Evolutionary conservation across 139 green algal species (phyloP), one percentile per base, ranked within the genome.

Genomic region (Chlamydomonas incerta): DNA sequence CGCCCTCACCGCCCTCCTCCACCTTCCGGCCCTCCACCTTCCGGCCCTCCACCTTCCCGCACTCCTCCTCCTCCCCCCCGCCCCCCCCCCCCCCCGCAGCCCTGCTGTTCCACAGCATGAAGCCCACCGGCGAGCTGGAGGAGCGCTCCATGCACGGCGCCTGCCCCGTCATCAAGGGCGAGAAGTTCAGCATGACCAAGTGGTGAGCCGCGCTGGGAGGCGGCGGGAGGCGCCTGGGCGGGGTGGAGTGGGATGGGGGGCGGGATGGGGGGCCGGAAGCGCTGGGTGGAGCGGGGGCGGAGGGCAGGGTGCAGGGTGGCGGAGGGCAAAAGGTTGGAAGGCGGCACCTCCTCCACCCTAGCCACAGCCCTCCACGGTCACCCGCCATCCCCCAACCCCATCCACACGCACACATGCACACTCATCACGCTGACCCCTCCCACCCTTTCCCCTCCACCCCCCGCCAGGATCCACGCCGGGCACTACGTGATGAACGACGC

Each of bases 141-240:
- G 76, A 90, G 75, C 81, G 86, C 35, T 92, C 87, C 41, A 90
- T 95, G 90, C 93, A 96, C 80, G 92, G 83, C 37, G 93, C 91
- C 34, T 96, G 93, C 90, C 93, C 93, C 18, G 93, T 96, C 23
- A 81, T 96, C 55, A 62, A 50, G 55, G 63, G 79, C 11, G 84
- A 85, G 74, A 82, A 83, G 73, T 75, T 82, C 66, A 72, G 68
- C 74, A 84, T 82, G 62, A 88, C 72, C 63, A 81, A 80, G 72
- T 87, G 81, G 71, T 87, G 81, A 17, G 80, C n/a, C n/a, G n/a
- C n/a, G n/a, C n/a, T n/a, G n/a, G n/a, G n/a, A n/a, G n/a, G n/a
- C n/a, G n/a, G n/a, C n/a, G n/a, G n/a, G n/a, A n/a, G n/a, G n/a
- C n/a, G n/a, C n/a, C n/a, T n/a, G n/a, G n/a, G n/a, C n/a, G n/a